Percentiles rank a stretch among this genome's conserved stretches.
Evolutionary conservation across 768 basidiomycete genomes (phyloP).

Genomic region (Suillus occidentalis): DNA sequence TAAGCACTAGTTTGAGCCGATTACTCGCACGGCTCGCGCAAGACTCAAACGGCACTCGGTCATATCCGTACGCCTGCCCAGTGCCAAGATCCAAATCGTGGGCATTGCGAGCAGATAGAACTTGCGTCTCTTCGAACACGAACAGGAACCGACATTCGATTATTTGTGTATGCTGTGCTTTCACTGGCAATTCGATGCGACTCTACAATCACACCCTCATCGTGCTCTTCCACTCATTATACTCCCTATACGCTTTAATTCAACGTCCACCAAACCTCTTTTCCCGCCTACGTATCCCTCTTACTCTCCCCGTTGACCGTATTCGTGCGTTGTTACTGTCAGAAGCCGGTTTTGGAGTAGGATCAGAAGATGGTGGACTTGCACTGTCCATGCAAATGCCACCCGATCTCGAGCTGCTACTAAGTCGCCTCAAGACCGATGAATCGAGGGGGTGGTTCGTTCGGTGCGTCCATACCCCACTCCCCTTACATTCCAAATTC

Average conservation of each 20-base stretch:
- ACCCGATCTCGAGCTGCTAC: slow-evolving; percentile 47
- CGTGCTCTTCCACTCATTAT: slow-evolving; percentile 53
- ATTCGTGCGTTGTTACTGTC: slow-evolving; percentile 48
- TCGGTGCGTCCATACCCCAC: slow-evolving; percentile 40
- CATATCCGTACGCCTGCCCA: no score
- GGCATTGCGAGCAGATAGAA: no score
- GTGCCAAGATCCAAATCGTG: no score
- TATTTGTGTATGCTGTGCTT: no score
- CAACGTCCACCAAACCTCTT: slow-evolving; percentile 64
- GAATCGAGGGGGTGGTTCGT: slow-evolving; percentile 60
- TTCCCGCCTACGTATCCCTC: slow-evolving; percentile 49
- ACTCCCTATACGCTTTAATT: slow-evolving; percentile 45
- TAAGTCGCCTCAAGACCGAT: slow-evolving; percentile 55
- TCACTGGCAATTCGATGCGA: no score
- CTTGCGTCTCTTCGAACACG: no score
- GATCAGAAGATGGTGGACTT: slow-evolving; percentile 10
- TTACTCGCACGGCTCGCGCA: no score
- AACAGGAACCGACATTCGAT: no score
- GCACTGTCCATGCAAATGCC: slow-evolving; percentile 36
- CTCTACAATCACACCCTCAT: slow-evolving; percentile 14
- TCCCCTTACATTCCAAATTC: background rate
- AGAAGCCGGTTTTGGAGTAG: slow-evolving; percentile 38
- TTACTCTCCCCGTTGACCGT: slow-evolving; percentile 52
- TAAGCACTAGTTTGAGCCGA: no score
- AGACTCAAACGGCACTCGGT: no score